phyloP scores from a whole-genome alignment of 2,329 filamentous ascomycete species.

The Apiospora koreana region DNA sequence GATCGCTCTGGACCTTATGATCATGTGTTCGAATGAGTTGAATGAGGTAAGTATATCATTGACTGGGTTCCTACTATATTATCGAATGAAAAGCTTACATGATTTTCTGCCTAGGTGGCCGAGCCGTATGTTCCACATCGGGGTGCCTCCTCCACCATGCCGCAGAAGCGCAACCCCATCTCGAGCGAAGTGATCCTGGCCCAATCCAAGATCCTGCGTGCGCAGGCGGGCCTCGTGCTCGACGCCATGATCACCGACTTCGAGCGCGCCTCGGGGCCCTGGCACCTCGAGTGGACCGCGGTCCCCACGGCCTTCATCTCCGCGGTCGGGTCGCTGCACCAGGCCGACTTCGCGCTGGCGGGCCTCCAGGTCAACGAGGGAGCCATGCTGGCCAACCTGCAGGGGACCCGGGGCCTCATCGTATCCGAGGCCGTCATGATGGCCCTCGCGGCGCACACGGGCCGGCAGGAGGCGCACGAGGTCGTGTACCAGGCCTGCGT shows the following conservation, averaged over 20 bases:
- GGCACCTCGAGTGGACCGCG: constrained; percentile 61
- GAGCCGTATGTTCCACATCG: constrained; percentile 57
- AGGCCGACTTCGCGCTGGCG: constrained; percentile 53
- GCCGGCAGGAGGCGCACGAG: constrained; percentile 55
- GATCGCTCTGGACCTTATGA: constrained; percentile 55
- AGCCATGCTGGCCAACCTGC: constrained; percentile 51
- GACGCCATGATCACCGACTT: constrained; percentile 61
- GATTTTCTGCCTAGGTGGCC: constrained; percentile 34
- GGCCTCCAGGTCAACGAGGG: constrained; percentile 52
- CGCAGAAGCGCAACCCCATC: constrained; percentile 60
- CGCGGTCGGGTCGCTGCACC: constrained; percentile 51
- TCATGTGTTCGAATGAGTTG: constrained; percentile 59
- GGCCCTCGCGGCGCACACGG: constrained; percentile 53
- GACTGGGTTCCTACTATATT: neutral
- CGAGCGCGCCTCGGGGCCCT: constrained; percentile 57
- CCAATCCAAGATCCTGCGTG: constrained; percentile 52
- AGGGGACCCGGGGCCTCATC: constrained; percentile 53
- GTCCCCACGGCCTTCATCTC: constrained; percentile 55
- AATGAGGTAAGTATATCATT: constrained; percentile 33
- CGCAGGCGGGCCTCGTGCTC: constrained; percentile 52
- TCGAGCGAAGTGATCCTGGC: constrained; percentile 58
- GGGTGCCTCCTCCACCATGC: constrained; percentile 58
- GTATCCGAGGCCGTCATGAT: constrained; percentile 64
- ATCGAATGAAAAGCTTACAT: neutral
- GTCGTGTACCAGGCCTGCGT: constrained; percentile 57